Evolutionary conservation across 2,329 filamentous ascomycete species (phyloP).

Genomic region (Nigrospora osmanthi): DNA sequence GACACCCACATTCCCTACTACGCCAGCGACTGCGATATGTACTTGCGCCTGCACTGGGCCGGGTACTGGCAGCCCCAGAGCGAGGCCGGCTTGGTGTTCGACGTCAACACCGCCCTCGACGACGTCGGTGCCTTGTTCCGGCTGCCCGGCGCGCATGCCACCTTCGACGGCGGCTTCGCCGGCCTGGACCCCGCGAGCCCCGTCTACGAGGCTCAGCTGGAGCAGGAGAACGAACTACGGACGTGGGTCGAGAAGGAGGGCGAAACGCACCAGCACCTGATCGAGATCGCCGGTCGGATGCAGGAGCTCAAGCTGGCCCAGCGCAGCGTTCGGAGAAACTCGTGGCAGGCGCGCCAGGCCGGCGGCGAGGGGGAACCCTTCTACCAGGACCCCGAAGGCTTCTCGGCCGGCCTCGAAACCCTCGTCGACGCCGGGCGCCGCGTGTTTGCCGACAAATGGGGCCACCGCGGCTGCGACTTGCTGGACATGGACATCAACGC

Average conservation of each 20-base stretch:
- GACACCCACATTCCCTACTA: conserved; percentile 42
- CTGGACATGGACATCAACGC: conserved; percentile 19
- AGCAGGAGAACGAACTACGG: conserved; percentile 18
- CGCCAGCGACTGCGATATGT: conserved; percentile 36
- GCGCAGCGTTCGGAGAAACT: conserved; percentile 20
- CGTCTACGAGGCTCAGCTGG: conserved; percentile 17
- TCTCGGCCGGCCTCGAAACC: conserved; percentile 22
- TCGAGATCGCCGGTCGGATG: conserved; percentile 23
- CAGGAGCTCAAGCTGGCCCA: conserved; percentile 16
- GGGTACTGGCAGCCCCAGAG: conserved; percentile 30
- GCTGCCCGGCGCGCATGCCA: conserved; percentile 24
- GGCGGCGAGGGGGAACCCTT: conserved; percentile 35
- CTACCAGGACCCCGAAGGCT: conserved; percentile 29
- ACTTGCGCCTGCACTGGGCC: conserved; percentile 31
- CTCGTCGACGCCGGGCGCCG: conserved; percentile 24
- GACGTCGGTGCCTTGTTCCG: conserved; percentile 33
- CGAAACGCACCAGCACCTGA: conserved; percentile 25
- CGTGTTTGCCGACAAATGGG: conserved; percentile 32
- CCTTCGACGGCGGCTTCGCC: conserved; percentile 23
- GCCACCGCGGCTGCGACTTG: conserved; percentile 29
- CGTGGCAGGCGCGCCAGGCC: conserved; percentile 30
- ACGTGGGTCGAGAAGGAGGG: conserved; percentile 22
- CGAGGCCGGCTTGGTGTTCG: conserved; percentile 30
- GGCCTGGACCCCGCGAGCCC: conserved; percentile 12
- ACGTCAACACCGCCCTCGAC: conserved; percentile 31